Percentiles rank a stretch among this genome's conserved stretches.
These are phyloP conservation scores for Aspergillus jensenii DNA, from an alignment of 2,329 filamentous ascomycete species.

Conservation along the genomic window DNA sequence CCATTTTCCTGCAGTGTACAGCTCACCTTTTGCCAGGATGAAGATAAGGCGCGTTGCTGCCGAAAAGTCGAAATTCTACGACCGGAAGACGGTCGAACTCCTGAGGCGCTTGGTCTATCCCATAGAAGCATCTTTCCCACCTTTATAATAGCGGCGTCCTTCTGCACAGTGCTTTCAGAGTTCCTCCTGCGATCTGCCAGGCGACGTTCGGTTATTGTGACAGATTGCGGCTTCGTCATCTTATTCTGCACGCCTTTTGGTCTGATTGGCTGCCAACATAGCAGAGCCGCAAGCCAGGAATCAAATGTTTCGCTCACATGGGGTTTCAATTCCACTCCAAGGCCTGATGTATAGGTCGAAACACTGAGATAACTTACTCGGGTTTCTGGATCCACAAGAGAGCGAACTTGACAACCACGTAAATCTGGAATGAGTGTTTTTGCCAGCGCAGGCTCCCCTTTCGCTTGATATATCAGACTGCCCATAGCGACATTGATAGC, in stretches of 20 bases:
- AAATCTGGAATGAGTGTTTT: constrained; percentile 52
- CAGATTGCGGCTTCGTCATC: constrained; percentile 50
- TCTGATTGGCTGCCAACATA: constrained; percentile 53
- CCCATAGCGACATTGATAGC: constrained; percentile 53
- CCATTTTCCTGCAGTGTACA: constrained; percentile 95
- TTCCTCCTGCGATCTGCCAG: constrained; percentile 45
- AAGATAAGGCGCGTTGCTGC: constrained; percentile 57
- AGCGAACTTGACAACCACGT: constrained; percentile 50
- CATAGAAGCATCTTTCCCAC: constrained; percentile 87
- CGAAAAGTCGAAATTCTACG: constrained; percentile 54
- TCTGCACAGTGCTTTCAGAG: constrained; percentile 54
- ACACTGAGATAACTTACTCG: constrained; percentile 50
- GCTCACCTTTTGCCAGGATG: constrained; percentile 83
- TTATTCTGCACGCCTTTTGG: constrained; percentile 52
- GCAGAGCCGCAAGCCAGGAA: constrained; percentile 52
- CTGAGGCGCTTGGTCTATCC: constrained; percentile 68
- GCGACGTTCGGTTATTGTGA: constrained; percentile 45
- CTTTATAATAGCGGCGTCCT: constrained; percentile 85
- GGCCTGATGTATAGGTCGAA: constrained; percentile 48
- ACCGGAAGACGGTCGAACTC: constrained; percentile 33
- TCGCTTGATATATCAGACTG: constrained; percentile 51
- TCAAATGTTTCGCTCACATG: constrained; percentile 53
- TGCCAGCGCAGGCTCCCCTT: constrained; percentile 48
- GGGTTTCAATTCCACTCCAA: constrained; percentile 48
- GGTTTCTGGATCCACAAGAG: constrained; percentile 47